Percentiles rank a stretch among this genome's conserved stretches.
Conservation (phyloP, 208 protist genomes). For the Phytomonas serpens region DNA sequence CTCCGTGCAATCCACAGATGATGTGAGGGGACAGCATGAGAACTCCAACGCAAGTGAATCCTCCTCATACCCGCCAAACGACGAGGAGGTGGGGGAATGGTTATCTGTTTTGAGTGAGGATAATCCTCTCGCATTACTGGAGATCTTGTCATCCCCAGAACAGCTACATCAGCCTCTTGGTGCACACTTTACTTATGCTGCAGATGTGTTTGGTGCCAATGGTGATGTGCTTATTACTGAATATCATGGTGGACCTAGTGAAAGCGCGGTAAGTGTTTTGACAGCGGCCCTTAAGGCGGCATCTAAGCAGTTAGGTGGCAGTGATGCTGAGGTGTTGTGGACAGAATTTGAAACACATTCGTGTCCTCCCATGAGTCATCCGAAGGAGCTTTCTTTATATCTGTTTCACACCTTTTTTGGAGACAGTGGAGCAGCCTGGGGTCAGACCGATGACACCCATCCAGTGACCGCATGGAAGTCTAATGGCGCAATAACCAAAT, state of each 20-base stretch:
- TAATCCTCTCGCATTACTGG: background rate
- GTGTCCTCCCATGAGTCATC: constrained; percentile 20
- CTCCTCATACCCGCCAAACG: background rate
- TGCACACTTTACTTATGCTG: constrained; percentile 30
- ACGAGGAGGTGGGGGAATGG: constrained; percentile 17
- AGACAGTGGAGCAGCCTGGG: background rate
- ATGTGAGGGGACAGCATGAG: background rate
- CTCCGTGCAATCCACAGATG: background rate
- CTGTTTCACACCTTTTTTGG: constrained; percentile 76
- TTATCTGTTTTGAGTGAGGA: background rate
- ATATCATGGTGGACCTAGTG: constrained; percentile 25
- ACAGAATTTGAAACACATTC: constrained; percentile 75
- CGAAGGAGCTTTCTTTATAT: constrained; percentile 38
- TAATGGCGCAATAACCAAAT: background rate
- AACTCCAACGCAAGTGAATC: background rate
- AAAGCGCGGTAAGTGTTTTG: constrained; percentile 57
- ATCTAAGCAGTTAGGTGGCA: constrained; percentile 46
- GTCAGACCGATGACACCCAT: background rate
- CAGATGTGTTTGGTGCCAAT: constrained; percentile 55
- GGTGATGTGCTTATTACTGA: constrained; percentile 70
- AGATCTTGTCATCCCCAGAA: constrained; percentile 14
- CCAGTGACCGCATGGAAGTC: background rate
- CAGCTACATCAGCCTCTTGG: constrained; percentile 29
- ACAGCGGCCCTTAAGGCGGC: constrained; percentile 58
- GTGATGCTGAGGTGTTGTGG: constrained; percentile 66